Conservation (phyloP, 305 asterid genomes). For the Fraxinus paxiana region DNA sequence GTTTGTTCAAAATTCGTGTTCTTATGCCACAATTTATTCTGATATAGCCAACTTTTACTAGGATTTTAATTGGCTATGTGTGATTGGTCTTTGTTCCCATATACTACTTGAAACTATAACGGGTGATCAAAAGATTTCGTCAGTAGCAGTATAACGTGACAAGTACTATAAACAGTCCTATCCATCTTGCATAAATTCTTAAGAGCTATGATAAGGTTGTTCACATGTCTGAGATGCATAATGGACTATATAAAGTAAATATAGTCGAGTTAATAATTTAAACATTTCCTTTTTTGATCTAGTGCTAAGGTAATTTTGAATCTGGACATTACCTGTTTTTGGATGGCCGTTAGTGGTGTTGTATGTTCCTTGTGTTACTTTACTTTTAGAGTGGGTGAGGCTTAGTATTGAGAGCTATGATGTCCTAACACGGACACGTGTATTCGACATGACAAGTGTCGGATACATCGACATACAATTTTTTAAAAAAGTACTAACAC, state of each 20-base stretch:
- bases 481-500: no score
- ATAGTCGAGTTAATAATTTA: not conserved
- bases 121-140: not conserved
- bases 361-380: not conserved
- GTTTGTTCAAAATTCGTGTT: not conserved
- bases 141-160: not conserved
- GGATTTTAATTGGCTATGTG: not conserved
- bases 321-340: not conserved
- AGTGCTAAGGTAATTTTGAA: not conserved
- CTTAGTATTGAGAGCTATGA: not conserved
- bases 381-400: not conserved
- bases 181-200: not conserved
- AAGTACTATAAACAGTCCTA: not conserved
- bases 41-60: not conserved
- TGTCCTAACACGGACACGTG: no score
- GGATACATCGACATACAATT: no score
- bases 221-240: not conserved
- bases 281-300: not conserved
- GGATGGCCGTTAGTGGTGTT: not conserved
- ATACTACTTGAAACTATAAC: not conserved
- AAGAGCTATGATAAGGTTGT: not conserved
- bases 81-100: not conserved
- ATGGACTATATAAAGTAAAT: not conserved
- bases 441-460: no score
- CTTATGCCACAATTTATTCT: not conserved